Base-by-base conservation (phyloP, 345 rosid genomes). In the Moringa oleifera region DNA sequence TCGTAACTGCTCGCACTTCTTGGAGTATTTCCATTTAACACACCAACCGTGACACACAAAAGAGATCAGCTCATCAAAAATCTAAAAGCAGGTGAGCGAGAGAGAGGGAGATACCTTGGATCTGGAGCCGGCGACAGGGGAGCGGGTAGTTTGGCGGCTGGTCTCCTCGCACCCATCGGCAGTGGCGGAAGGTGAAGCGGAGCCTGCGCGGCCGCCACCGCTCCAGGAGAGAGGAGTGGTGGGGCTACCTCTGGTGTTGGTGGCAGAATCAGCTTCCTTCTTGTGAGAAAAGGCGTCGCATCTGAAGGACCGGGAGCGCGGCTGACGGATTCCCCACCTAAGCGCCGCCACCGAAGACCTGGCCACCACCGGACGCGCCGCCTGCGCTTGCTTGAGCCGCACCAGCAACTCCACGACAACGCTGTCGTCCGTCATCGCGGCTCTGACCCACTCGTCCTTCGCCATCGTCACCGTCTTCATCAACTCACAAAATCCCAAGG, bases 151-250 rank as follows among this genome's bases (percentile, higher is more conserved):
- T 61, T 76, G 82, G 59, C 71, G 75, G 69, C 86, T 85, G 58
- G 83, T 73, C 49, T 83, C 90, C 58, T 87, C 97, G 21, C 69
- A 76, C 19, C 88, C 81, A 56, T 81, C 94, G 53, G 70, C 77
- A 21, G 85, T 74, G 25, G 75, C 78, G 37, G 95, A 86, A 1
- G 89, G 92, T 22, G 91, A 86, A 5, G 71, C 78, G 25, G 63
- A 59, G 46, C 77, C 62, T 17, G 68, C 68, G 61, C 77, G 77
- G 63, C 77, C 75, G 67, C 89, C 79, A 15, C 86, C 81, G 74
- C 81, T 84, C 94, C 94, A 87, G 1, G 88, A 80, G 20, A 87
- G 83, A 1, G 94, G 88, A n/a, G 94, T 87, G 37, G 83, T 82
- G 1, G 94, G 94, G 61, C 90, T 87, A 15, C 75, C 75, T 68